Percentiles rank a stretch among this genome's conserved stretches.
Evolutionary conservation across 2,329 filamentous ascomycete species (phyloP).

Genomic region (Chaetothyriales sp.): DNA sequence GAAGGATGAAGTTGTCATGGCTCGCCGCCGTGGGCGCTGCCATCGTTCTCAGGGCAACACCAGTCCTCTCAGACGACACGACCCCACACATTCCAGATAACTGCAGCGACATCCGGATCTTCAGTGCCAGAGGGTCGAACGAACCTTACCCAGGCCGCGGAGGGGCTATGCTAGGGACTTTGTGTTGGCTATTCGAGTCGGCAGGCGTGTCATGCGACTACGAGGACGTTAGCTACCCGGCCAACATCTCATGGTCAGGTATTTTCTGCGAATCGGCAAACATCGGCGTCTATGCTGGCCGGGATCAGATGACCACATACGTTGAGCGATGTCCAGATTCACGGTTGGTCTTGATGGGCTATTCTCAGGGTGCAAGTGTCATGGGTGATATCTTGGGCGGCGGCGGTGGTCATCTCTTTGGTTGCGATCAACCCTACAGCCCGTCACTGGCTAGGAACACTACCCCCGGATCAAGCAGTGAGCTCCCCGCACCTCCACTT

Average conservation of each 20-base stretch:
- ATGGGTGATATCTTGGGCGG: conserved; percentile 22
- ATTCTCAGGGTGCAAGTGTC: conserved; percentile 23
- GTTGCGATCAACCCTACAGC: conserved; percentile 5
- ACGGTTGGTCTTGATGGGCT: conserved; percentile 21
- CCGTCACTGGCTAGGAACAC: conserved; percentile 3
- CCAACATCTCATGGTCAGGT: conserved; percentile 7
- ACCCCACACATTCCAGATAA: conserved; percentile 4
- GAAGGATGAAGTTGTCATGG: conserved; percentile 6
- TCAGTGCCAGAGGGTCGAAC: conserved; percentile 5
- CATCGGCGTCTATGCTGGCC: conserved; percentile 1
- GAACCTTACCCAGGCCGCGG: conserved; percentile 10
- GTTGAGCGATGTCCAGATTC: conserved; percentile 17
- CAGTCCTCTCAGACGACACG: conserved; percentile 5
- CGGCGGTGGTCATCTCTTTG: conserved; percentile 15
- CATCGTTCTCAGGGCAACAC: conserved; percentile 4
- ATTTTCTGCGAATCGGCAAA: conserved; percentile 6
- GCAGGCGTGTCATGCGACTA: conserved; percentile 8
- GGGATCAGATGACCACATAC: conserved; percentile 6
- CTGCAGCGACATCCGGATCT: conserved; percentile 8
- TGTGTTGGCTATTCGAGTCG: conserved; percentile 4
- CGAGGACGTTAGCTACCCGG: conserved; percentile 9
- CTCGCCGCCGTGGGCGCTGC: conserved; percentile 1
- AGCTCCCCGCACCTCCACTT: not conserved
- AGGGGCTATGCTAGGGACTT: conserved; percentile 3
- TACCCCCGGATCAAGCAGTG: conserved; percentile 4